Evolutionary conservation across 257 asterid genomes (phyloP).

Genomic region (Penstemon newberryi): DNA sequence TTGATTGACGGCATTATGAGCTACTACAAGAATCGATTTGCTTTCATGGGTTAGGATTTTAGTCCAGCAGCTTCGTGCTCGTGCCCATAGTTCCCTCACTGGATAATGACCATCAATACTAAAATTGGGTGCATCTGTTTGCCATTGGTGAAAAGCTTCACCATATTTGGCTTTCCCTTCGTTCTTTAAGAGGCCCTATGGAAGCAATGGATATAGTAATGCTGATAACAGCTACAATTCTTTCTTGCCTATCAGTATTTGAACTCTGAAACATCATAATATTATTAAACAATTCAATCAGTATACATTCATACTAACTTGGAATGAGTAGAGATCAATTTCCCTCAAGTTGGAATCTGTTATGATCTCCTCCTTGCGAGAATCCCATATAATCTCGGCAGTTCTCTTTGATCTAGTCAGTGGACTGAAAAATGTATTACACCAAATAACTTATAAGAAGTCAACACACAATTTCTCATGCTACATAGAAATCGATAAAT

Average conservation of each 20-base stretch:
- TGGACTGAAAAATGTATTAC: constrained; percentile 56
- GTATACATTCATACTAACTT: constrained; percentile 44
- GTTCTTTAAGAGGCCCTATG: constrained; percentile 80
- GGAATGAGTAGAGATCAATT: constrained; percentile 94
- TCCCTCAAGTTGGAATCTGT: constrained; percentile 81
- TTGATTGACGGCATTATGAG: constrained; percentile 97
- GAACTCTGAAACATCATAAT: not conserved
- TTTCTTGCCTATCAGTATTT: not conserved
- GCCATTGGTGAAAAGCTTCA: constrained; percentile 87
- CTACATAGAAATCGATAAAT: not conserved
- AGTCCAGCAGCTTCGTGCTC: constrained; percentile 84
- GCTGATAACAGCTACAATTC: not conserved
- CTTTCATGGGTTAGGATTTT: constrained; percentile 72
- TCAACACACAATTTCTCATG: not conserved
- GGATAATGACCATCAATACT: constrained; percentile 87
- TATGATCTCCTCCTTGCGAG: constrained; percentile 69
- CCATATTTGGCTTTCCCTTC: constrained; percentile 87
- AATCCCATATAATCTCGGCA: constrained; percentile 92
- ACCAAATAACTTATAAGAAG: constrained; percentile 8
- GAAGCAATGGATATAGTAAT: not conserved
- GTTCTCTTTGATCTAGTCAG: constrained; percentile 85
- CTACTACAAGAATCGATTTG: constrained; percentile 80
- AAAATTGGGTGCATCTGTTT: constrained; percentile 83
- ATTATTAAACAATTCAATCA: not conserved
- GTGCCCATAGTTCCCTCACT: constrained; percentile 87